Evolutionary conservation across 768 basidiomycete genomes (phyloP).

Genomic region (Boletellus ananiceps): DNA sequence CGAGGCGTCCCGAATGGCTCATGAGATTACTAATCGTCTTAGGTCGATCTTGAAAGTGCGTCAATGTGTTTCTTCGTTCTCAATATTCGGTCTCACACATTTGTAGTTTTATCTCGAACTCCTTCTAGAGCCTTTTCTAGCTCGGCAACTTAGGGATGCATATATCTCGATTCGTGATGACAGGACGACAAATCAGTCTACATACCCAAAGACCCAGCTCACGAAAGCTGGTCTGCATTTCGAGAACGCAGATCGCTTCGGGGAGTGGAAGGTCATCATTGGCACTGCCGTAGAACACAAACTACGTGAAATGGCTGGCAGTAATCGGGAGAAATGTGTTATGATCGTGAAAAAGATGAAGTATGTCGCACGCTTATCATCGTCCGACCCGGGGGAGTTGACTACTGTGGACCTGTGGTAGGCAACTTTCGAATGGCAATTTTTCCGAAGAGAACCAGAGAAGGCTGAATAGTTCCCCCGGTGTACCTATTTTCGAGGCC

Average conservation of each 20-base stretch:
- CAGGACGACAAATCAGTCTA: conserved; percentile 12
- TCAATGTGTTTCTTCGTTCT: not conserved
- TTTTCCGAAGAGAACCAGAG: conserved; percentile 71
- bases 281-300: conserved; percentile 46
- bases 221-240: conserved; percentile 60
- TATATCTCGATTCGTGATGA: conserved; percentile 4
- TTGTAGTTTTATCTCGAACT: conserved; percentile 25
- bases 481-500: conserved; percentile 63
- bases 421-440: conserved; percentile 64
- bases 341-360: conserved; percentile 67
- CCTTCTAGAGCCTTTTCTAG: conserved; percentile 15
- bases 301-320: conserved; percentile 44
- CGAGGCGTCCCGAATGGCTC: conserved; percentile 15
- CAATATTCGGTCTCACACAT: not conserved
- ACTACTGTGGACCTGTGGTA: conserved; percentile 18
- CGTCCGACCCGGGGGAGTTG: not conserved
- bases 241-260: conserved; percentile 55
- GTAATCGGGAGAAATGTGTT: conserved; percentile 42
- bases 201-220: conserved; percentile 48
- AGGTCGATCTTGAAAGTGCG: conserved; percentile 29
- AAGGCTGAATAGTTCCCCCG: conserved; percentile 42
- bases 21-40: conserved; percentile 22
- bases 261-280: conserved; percentile 59
- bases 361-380: conserved; percentile 31
- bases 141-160: conserved; percentile 3